Conservation (phyloP, 495 filamentous ascomycete genomes). For the Podospora didyma region DNA sequence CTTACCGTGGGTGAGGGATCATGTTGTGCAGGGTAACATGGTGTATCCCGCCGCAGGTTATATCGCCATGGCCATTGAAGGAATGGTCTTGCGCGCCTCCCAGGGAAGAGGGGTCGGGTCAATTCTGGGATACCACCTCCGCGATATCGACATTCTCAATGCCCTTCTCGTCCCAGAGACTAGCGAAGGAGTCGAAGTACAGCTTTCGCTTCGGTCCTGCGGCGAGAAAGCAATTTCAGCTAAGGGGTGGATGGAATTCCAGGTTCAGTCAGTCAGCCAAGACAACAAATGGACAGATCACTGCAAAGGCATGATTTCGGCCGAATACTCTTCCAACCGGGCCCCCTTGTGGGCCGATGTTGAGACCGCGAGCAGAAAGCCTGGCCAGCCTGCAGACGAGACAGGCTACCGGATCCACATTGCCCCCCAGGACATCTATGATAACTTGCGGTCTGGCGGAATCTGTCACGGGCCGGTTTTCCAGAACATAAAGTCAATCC, state of each 20-base stretch:
- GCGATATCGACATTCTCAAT: constrained; percentile 37
- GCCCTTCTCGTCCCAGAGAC: constrained; percentile 41
- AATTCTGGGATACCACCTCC: constrained; percentile 28
- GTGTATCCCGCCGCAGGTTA: constrained; percentile 55
- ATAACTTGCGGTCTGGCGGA: constrained; percentile 22
- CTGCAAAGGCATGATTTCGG: constrained; percentile 28
- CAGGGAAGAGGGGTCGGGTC: background rate
- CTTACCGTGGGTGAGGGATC: constrained; percentile 46
- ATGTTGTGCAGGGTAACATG: constrained; percentile 33
- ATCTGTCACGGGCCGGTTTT: constrained; percentile 37
- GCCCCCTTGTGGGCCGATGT: background rate
- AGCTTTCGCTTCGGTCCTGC: constrained; percentile 38
- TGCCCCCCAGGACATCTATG: constrained; percentile 25
- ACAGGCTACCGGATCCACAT: constrained; percentile 18
- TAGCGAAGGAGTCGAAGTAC: constrained; percentile 32
- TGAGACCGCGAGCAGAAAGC: background rate
- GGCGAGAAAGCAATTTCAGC: constrained; percentile 34
- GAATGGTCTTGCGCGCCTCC: constrained; percentile 15
- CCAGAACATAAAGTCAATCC: constrained; percentile 29
- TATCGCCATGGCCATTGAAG: constrained; percentile 50
- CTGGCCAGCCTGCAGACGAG: constrained; percentile 9
- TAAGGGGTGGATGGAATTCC: constrained; percentile 30
- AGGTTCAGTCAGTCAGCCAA: constrained; percentile 41
- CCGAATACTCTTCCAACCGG: constrained; percentile 16
- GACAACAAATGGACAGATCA: constrained; percentile 38